Conservation (phyloP, 2,329 filamentous ascomycete species). For the Verticillium alfalfae region DNA sequence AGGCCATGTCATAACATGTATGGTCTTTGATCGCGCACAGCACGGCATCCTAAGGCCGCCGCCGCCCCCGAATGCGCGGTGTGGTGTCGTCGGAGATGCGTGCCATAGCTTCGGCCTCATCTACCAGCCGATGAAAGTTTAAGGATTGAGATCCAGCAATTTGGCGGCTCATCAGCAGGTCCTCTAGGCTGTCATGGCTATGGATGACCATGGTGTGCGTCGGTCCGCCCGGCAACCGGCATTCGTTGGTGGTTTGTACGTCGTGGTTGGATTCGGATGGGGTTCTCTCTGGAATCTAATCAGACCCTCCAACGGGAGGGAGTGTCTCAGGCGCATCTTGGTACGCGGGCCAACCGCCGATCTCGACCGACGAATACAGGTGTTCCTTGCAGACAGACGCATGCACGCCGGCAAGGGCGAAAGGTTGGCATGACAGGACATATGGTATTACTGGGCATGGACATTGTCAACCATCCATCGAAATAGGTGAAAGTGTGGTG, state of each 20-base stretch:
- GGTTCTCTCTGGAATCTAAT: not conserved
- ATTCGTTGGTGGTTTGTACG: not conserved
- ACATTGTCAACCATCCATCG: not conserved
- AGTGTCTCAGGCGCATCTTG: not conserved
- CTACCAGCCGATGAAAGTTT: not conserved
- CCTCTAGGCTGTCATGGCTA: not conserved
- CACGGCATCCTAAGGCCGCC: not conserved
- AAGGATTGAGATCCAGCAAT: not conserved
- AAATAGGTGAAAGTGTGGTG: not conserved
- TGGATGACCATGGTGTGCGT: not conserved
- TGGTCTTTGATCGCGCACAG: not conserved
- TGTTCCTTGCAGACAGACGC: not conserved
- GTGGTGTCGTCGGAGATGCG: not conserved
- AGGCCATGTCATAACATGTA: not conserved
- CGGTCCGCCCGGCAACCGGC: not conserved
- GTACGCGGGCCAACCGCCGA: not conserved
- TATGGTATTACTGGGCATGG: not conserved
- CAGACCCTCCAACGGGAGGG: not conserved
- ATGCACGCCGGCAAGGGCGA: not conserved
- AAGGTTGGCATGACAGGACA: not conserved
- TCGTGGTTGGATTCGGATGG: not conserved
- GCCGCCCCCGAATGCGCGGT: not conserved
- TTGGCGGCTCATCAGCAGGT: not conserved
- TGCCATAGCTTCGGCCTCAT: not conserved
- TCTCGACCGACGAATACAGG: not conserved